Conservation (phyloP, 345 rosid genomes). For the Capsella bursapastoris region DNA sequence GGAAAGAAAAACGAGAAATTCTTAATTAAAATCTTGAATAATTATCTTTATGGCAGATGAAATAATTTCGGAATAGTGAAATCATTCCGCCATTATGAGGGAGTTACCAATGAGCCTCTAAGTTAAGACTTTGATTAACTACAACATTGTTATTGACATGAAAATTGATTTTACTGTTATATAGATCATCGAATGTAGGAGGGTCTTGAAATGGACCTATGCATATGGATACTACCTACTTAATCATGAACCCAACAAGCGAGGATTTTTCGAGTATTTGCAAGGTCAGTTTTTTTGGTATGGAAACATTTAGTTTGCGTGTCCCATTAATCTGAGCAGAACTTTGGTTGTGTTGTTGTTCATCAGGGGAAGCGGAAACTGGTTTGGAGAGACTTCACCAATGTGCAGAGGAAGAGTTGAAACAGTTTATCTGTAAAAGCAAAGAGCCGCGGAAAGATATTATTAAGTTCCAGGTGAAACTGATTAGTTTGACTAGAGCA, state of each 20-base stretch:
- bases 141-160: not conserved
- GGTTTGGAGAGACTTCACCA: slow-evolving; percentile 42
- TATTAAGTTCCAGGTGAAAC: slow-evolving; percentile 57
- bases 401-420: slow-evolving; percentile 34
- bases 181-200: slow-evolving; percentile 75
- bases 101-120: not conserved
- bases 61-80: not conserved
- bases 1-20: not conserved
- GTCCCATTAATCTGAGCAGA: not conserved
- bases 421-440: not conserved
- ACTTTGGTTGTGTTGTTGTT: not conserved
- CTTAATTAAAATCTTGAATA: not conserved
- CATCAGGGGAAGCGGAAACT: slow-evolving; percentile 35
- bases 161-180: slow-evolving; percentile 1
- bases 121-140: not conserved
- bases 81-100: not conserved
- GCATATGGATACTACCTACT: slow-evolving; percentile 82
- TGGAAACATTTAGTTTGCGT: not conserved
- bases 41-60: not conserved
- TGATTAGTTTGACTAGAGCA: slow-evolving; percentile 61
- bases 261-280: slow-evolving; percentile 70
- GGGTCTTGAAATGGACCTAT: slow-evolving; percentile 89
- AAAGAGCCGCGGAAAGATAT: slow-evolving; percentile 48
- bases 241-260: slow-evolving; percentile 46
- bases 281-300: slow-evolving; percentile 55